Conservation (phyloP, 352 stramenopile species). For the Halophytophthora batemanensis region DNA sequence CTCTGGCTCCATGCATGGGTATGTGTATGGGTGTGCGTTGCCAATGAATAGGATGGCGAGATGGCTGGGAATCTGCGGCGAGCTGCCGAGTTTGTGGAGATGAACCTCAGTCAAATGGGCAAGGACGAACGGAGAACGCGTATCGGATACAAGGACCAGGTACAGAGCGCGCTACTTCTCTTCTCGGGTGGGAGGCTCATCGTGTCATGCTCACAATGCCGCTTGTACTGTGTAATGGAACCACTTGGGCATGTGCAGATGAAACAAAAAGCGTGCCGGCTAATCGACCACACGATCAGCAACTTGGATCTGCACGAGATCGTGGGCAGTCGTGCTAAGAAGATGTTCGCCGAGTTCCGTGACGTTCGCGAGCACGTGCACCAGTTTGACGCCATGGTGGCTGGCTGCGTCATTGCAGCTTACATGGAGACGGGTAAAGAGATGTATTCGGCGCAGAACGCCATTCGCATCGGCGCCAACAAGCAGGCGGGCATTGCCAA, state of each 20-base stretch:
- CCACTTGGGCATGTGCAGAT: conserved; percentile 67
- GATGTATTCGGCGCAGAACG: conserved; percentile 83
- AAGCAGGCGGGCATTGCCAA: conserved; percentile 49
- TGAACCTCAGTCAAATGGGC: conserved; percentile 96
- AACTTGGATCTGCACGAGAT: conserved; percentile 95
- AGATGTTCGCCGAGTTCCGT: conserved; percentile 96
- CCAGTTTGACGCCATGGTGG: conserved; percentile 91
- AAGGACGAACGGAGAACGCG: conserved; percentile 94
- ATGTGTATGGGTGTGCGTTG: no score
- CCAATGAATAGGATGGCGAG: conserved; percentile 60
- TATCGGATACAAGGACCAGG: conserved; percentile 97
- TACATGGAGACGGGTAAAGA: conserved; percentile 87
- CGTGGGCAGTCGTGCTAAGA: conserved; percentile 92
- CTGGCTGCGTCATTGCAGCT: conserved; percentile 83
- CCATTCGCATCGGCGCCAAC: conserved; percentile 59
- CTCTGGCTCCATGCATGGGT: conserved; percentile 11
- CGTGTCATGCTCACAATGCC: conserved; percentile 1
- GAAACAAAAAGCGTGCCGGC: conserved; percentile 88
- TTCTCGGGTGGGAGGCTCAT: background rate
- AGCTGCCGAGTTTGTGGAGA: conserved; percentile 91
- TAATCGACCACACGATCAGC: conserved; percentile 92
- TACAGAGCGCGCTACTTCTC: conserved; percentile 32
- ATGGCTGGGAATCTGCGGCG: conserved; percentile 83
- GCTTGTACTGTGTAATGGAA: conserved; percentile 7
- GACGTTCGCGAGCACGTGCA: conserved; percentile 95